Percentiles rank a stretch among this genome's conserved stretches.
Conservation (phyloP, 768 basidiomycete species). For the Rhizopogon roseolus region DNA sequence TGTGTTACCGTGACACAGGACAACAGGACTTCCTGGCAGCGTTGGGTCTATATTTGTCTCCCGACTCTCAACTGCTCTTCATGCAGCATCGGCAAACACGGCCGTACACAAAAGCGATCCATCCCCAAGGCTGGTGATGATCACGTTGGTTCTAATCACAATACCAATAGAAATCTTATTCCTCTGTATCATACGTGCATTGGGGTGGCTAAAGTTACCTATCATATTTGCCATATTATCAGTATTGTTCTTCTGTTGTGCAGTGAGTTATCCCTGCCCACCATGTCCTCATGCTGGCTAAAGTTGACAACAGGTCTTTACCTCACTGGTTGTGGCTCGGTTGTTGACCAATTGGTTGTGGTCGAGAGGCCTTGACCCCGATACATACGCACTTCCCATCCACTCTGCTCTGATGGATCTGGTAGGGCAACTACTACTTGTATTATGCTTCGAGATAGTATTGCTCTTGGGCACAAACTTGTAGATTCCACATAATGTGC, state of each 20-base stretch:
- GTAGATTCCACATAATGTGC: not conserved
- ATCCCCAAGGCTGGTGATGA: slow-evolving; percentile 52
- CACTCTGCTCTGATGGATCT: slow-evolving; percentile 89
- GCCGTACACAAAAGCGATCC: slow-evolving; percentile 13
- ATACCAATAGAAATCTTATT: slow-evolving; percentile 80
- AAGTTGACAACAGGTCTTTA: slow-evolving; percentile 46
- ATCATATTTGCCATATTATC: slow-evolving; percentile 65
- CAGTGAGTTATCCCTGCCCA: slow-evolving; percentile 46
- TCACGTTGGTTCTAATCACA: slow-evolving; percentile 69
- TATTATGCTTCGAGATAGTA: slow-evolving; percentile 68
- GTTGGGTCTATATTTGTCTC: slow-evolving; percentile 91
- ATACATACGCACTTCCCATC: slow-evolving; percentile 90
- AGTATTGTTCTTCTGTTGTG: slow-evolving; percentile 66
- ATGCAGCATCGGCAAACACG: slow-evolving; percentile 33
- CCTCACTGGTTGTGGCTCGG: slow-evolving; percentile 66
- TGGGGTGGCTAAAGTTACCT: slow-evolving; percentile 79
- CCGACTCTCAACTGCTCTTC: slow-evolving; percentile 83
- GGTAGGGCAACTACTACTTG: slow-evolving; percentile 75
- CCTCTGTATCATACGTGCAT: slow-evolving; percentile 52
- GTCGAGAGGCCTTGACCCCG: slow-evolving; percentile 76
- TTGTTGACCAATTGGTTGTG: slow-evolving; percentile 72
- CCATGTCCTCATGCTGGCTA: not conserved
- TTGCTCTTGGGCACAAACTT: slow-evolving; percentile 32
- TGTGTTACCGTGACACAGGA: not conserved
- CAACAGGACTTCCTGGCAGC: slow-evolving; percentile 74